A percentile compares a stretch with the other conserved stretches of the same genome.
Conservation (phyloP, 1,284 basidiomycete species). For the Lentinus polychrous region DNA sequence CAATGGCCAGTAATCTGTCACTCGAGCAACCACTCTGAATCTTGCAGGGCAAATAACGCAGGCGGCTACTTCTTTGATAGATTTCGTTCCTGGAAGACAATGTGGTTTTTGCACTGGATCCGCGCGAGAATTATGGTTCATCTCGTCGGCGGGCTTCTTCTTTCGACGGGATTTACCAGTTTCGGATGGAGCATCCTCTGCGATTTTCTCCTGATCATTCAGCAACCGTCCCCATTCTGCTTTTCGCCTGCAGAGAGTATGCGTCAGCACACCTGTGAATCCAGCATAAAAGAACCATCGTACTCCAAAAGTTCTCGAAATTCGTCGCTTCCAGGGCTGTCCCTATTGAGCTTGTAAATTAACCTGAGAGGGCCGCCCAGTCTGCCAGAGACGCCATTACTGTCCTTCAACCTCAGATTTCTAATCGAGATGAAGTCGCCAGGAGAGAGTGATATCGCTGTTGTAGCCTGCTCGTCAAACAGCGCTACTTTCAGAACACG, state of each 20-base stretch:
- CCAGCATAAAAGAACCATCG: conserved; percentile 3
- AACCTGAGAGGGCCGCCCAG: conserved; percentile 52
- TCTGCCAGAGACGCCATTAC: conserved; percentile 31
- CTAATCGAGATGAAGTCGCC: conserved; percentile 43
- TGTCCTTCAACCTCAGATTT: conserved; percentile 40
- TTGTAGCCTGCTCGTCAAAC: conserved; percentile 39
- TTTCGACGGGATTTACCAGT: background rate
- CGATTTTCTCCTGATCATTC: background rate
- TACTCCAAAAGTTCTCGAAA: conserved; percentile 25
- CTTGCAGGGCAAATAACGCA: conserved; percentile 28
- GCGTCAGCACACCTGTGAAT: background rate
- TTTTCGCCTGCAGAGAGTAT: conserved; percentile 1
- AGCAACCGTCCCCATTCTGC: background rate
- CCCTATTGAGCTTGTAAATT: conserved; percentile 40
- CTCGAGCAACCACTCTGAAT: conserved; percentile 42
- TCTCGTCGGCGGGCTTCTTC: background rate
- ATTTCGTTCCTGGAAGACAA: conserved; percentile 12
- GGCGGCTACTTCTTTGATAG: conserved; percentile 34
- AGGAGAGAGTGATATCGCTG: conserved; percentile 30
- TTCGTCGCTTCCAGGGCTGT: conserved; percentile 22
- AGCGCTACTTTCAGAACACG: conserved; percentile 49
- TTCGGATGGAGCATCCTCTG: background rate
- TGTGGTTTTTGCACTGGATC: background rate
- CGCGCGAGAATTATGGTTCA: background rate
- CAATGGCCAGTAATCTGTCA: conserved; percentile 50